phyloP scores from a whole-genome alignment of 2,329 filamentous ascomycete species.

The Huntiella decipiens region DNA sequence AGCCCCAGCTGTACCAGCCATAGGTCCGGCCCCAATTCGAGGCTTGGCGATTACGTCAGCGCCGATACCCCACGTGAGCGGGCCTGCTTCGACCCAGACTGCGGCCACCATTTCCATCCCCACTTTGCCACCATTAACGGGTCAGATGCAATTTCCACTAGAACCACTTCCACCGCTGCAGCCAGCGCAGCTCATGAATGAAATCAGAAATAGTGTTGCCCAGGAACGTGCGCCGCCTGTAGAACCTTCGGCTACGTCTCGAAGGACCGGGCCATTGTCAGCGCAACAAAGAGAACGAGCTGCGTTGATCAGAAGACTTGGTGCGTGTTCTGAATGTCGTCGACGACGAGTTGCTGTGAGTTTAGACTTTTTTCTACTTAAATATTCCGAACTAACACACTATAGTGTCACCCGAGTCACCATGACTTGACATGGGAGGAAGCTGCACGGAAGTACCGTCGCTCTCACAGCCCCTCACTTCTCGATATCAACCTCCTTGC shows the following conservation, averaged over 20 bases:
- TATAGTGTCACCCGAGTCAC: slow-evolving; percentile 38
- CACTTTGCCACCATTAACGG: slow-evolving; percentile 15
- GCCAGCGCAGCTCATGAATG: slow-evolving; percentile 31
- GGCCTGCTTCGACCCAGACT: neutral
- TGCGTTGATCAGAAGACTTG: slow-evolving; percentile 38
- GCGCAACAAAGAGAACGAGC: slow-evolving; percentile 39
- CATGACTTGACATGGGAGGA: slow-evolving; percentile 44
- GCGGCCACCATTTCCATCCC: neutral
- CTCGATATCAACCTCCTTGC: slow-evolving; percentile 28
- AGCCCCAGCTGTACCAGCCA: neutral
- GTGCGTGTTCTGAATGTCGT: slow-evolving; percentile 37
- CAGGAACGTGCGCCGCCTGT: no score
- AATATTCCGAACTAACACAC: slow-evolving; percentile 8
- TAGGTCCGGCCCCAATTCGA: slow-evolving; percentile 28
- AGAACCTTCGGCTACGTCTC: slow-evolving; percentile 25
- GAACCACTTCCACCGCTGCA: slow-evolving; percentile 29
- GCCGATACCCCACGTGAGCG: slow-evolving; percentile 15
- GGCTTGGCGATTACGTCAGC: slow-evolving; percentile 28
- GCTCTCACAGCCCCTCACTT: slow-evolving; percentile 30
- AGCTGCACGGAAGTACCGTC: slow-evolving; percentile 33
- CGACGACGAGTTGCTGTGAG: slow-evolving; percentile 39
- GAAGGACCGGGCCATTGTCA: slow-evolving; percentile 39
- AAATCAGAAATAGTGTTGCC: slow-evolving; percentile 6
- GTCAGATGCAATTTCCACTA: slow-evolving; percentile 30
- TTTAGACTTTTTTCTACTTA: slow-evolving; percentile 12